phyloP scores from a whole-genome alignment of 208 protist species.

The Leishmania gerbilli region DNA sequence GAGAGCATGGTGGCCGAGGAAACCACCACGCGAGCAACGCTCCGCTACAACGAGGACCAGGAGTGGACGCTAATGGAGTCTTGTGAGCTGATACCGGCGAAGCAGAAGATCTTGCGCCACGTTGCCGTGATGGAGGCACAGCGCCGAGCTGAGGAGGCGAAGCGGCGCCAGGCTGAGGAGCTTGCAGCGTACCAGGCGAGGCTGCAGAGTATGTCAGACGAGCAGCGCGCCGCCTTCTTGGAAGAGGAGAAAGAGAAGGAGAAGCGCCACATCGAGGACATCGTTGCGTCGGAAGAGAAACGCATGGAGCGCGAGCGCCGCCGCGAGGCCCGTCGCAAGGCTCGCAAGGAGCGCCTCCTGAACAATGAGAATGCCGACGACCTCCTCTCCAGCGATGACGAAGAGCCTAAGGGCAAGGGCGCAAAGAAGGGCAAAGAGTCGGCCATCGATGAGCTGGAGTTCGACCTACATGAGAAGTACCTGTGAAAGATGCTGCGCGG shows the following conservation, averaged over 20 bases:
- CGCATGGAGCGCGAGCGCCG: constrained; percentile 30
- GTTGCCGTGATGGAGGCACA: constrained; percentile 24
- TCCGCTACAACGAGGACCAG: constrained; percentile 42
- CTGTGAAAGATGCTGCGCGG: constrained; percentile 4
- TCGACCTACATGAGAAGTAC: constrained; percentile 34
- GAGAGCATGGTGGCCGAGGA: constrained; percentile 33
- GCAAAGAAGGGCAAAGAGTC: constrained; percentile 30
- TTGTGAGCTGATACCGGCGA: constrained; percentile 23
- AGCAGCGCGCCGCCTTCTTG: constrained; percentile 55
- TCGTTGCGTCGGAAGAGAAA: constrained; percentile 35
- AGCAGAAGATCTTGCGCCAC: constrained; percentile 39
- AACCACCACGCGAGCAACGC: constrained; percentile 24
- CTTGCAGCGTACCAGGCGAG: constrained; percentile 51
- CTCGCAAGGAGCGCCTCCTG: constrained; percentile 36
- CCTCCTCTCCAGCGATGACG: constrained; percentile 40
- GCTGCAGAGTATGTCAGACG: constrained; percentile 41
- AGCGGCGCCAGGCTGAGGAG: constrained; percentile 43
- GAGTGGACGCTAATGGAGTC: constrained; percentile 38
- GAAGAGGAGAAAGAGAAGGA: constrained; percentile 45
- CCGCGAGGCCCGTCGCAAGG: constrained; percentile 42
- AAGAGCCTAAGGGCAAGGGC: constrained; percentile 22
- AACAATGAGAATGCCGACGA: constrained; percentile 28
- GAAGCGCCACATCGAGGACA: constrained; percentile 34
- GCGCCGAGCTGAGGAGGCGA: constrained; percentile 44
- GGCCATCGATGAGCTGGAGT: constrained; percentile 41